These are phyloP conservation scores for Angomonas ambiguus DNA, from an alignment of 208 protist genomes.

Conservation along the genomic window DNA sequence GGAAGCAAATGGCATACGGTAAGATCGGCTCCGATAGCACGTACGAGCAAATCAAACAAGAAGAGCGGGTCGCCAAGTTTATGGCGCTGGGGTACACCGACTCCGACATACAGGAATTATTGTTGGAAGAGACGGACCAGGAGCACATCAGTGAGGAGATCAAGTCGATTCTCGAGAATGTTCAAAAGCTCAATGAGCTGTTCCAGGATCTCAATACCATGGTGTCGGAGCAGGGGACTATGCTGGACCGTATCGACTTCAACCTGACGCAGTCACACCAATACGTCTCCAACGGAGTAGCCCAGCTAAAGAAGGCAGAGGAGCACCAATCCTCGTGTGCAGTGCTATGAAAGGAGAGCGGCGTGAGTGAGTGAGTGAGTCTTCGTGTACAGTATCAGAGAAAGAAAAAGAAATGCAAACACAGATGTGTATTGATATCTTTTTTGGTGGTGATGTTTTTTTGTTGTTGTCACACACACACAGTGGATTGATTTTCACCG, in stretches of 20 bases:
- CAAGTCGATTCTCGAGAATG: slow-evolving; percentile 62
- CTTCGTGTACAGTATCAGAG: background rate
- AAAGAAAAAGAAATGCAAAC: background rate
- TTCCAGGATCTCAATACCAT: slow-evolving; percentile 75
- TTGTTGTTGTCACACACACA: background rate
- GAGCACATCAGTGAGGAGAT: slow-evolving; percentile 69
- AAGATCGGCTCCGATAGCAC: slow-evolving; percentile 54
- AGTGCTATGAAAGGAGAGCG: slow-evolving; percentile 37
- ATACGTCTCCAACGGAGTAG: slow-evolving; percentile 48
- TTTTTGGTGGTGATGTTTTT: background rate
- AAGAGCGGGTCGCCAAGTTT: slow-evolving; percentile 60
- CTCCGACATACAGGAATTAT: slow-evolving; percentile 67
- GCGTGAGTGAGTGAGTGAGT: background rate
- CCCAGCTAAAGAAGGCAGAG: slow-evolving; percentile 76
- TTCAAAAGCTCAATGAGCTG: slow-evolving; percentile 85
- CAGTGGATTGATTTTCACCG: background rate
- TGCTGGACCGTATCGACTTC: slow-evolving; percentile 91
- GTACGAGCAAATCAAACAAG: slow-evolving; percentile 45
- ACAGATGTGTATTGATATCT: background rate
- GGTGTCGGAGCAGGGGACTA: slow-evolving; percentile 84
- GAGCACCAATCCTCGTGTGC: slow-evolving; percentile 57
- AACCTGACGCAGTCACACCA: slow-evolving; percentile 69
- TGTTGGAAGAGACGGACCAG: slow-evolving; percentile 55
- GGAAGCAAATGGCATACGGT: slow-evolving; percentile 47
- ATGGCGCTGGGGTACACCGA: slow-evolving; percentile 78